Percentiles rank a stretch among this genome's conserved stretches.
phyloP scores from a whole-genome alignment of 2,329 filamentous ascomycete genomes.

The Colletotrichum graminicola region DNA sequence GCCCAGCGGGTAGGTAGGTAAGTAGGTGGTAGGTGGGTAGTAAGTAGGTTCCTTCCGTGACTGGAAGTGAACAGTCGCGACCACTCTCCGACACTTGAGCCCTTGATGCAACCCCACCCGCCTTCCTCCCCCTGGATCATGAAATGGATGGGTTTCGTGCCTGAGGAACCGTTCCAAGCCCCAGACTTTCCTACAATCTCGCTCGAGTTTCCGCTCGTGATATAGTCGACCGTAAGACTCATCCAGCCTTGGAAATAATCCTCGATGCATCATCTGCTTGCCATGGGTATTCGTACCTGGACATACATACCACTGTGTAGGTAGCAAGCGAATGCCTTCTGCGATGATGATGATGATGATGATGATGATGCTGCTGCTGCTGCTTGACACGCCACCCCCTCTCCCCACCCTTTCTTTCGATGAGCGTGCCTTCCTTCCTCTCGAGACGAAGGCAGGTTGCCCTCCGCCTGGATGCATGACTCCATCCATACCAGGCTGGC shows the following conservation, averaged over 20 bases:
- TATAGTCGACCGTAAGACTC: background rate
- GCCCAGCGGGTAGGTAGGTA: background rate
- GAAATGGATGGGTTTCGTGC: conserved; percentile 3
- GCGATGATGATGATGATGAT: background rate
- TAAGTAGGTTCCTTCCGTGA: background rate
- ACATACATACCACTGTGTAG: background rate
- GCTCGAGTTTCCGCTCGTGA: conserved; percentile 15
- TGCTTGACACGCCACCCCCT: background rate
- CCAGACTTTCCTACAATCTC: conserved; percentile 15
- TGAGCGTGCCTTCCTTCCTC: background rate
- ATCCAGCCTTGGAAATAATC: background rate
- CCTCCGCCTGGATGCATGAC: background rate
- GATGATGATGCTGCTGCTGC: background rate
- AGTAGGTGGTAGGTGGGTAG: too few relatives aligned
- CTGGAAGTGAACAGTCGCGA: background rate
- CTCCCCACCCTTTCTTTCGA: background rate
- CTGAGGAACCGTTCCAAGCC: background rate
- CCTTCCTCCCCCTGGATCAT: background rate
- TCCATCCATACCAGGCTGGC: background rate
- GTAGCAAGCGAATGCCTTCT: background rate
- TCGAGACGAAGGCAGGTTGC: background rate
- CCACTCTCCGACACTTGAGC: background rate
- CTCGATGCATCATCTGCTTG: background rate
- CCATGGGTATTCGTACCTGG: background rate
- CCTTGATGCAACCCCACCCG: background rate